These are phyloP conservation scores for Ascocoryne sarcoides DNA, from an alignment of 2,329 filamentous ascomycete species.

Conservation along the genomic window DNA sequence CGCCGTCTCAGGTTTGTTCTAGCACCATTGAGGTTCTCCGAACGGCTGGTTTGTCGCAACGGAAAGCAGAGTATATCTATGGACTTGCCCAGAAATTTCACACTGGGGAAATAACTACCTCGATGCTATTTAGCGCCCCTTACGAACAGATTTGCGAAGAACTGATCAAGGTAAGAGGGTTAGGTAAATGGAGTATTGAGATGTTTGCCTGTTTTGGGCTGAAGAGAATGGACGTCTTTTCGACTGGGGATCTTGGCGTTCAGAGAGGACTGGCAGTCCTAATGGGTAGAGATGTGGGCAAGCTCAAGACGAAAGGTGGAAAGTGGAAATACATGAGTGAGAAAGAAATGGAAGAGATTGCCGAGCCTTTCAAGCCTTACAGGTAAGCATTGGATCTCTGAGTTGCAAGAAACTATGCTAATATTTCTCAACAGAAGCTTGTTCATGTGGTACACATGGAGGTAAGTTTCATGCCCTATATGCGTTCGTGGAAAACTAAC, in stretches of 20 bases:
- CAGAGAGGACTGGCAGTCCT: slow-evolving; percentile 91
- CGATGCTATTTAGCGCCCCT: slow-evolving; percentile 65
- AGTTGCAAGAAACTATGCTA: slow-evolving; percentile 9
- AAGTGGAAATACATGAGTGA: slow-evolving; percentile 99
- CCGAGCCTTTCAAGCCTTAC: slow-evolving; percentile 76
- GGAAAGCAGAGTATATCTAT: slow-evolving; percentile 91
- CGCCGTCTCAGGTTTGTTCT: slow-evolving; percentile 61
- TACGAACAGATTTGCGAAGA: slow-evolving; percentile 81
- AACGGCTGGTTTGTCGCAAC: slow-evolving; percentile 79
- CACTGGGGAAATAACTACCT: slow-evolving; percentile 63
- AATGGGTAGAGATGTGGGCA: slow-evolving; percentile 71
- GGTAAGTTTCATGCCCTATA: not conserved
- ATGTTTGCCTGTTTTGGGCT: slow-evolving; percentile 98
- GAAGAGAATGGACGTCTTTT: slow-evolving; percentile 91
- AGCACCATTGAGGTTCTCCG: slow-evolving; percentile 60
- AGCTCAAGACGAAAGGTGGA: slow-evolving; percentile 69
- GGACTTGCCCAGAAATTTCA: slow-evolving; percentile 78
- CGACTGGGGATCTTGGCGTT: slow-evolving; percentile 83
- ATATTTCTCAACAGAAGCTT: slow-evolving; percentile 50
- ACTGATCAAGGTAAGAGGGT: slow-evolving; percentile 75
- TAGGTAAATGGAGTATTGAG: slow-evolving; percentile 88
- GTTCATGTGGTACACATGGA: slow-evolving; percentile 98
- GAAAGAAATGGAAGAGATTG: slow-evolving; percentile 78
- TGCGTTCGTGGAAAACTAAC: not conserved
- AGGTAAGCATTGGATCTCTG: slow-evolving; percentile 35